Conservation (phyloP, 306 rosid genomes). For the Abrus pulchellus region DNA sequence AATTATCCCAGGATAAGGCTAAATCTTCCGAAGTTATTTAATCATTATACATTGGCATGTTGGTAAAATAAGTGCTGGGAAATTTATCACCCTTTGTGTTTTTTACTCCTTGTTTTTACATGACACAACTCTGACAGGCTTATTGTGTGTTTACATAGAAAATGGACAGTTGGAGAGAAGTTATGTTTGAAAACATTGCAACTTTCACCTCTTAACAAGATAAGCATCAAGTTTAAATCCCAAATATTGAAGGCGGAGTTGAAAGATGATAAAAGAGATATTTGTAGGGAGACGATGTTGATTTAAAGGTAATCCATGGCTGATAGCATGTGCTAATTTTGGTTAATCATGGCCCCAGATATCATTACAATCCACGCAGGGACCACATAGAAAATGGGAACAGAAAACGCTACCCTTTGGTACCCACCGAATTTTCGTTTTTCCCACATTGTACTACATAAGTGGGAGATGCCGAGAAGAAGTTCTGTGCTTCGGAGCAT, state of each 20-base stretch:
- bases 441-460: constrained; percentile 1
- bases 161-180: constrained; percentile 29
- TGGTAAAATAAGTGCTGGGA: constrained; percentile 15
- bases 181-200: constrained; percentile 4
- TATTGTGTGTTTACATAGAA: constrained; percentile 10
- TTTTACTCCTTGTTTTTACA: background rate
- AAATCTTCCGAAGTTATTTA: background rate
- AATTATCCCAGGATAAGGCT: background rate
- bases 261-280: constrained; percentile 16
- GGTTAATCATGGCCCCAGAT: constrained; percentile 3
- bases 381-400: background rate
- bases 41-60: background rate
- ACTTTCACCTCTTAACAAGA: constrained; percentile 18
- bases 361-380: constrained; percentile 16
- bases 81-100: background rate
- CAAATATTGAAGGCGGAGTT: background rate
- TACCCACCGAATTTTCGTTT: constrained; percentile 32
- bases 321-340: background rate
- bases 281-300: constrained; percentile 10
- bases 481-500: constrained; percentile 29
- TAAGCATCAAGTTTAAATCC: constrained; percentile 22
- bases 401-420: constrained; percentile 27
- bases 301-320: background rate
- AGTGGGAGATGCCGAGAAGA: constrained; percentile 40
- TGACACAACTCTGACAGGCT: constrained; percentile 1